Conservation (phyloP, 768 basidiomycete genomes). For the Pholiota molesta region DNA sequence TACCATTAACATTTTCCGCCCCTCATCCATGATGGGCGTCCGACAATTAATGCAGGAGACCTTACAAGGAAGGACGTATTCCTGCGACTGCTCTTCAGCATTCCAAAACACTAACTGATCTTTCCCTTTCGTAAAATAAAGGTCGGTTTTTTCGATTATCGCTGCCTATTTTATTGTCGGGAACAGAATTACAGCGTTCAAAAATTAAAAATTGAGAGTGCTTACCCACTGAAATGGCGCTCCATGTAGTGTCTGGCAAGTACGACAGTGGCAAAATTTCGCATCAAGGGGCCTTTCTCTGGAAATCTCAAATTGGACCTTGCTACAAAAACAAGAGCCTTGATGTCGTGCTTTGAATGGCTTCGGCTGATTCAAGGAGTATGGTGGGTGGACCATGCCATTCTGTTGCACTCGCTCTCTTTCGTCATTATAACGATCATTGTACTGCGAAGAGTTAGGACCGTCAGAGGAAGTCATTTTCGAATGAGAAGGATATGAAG, state of each 20-base stretch:
- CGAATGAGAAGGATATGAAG: no score
- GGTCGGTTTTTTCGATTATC: neutral
- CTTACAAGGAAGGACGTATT: neutral
- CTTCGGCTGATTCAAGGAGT: neutral
- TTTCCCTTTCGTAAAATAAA: neutral
- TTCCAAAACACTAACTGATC: neutral
- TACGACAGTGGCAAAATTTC: neutral
- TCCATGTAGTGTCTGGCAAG: neutral
- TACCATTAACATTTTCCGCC: neutral
- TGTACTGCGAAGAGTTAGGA: neutral
- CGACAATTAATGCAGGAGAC: constrained; percentile 1
- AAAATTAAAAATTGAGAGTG: neutral
- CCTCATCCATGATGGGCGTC: constrained; percentile 3
- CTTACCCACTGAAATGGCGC: constrained; percentile 1
- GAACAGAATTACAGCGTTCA: neutral
- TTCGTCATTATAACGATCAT: neutral
- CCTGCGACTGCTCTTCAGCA: neutral
- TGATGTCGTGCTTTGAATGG: neutral
- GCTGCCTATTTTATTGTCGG: neutral
- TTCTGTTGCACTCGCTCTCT: neutral
- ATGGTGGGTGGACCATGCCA: neutral
- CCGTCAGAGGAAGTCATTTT: no score
- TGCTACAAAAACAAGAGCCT: neutral
- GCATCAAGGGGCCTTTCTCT: neutral
- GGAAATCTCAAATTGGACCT: neutral